phyloP scores from a whole-genome alignment of 1,284 basidiomycete genomes.

The Cystobasidiaceae sp. region DNA sequence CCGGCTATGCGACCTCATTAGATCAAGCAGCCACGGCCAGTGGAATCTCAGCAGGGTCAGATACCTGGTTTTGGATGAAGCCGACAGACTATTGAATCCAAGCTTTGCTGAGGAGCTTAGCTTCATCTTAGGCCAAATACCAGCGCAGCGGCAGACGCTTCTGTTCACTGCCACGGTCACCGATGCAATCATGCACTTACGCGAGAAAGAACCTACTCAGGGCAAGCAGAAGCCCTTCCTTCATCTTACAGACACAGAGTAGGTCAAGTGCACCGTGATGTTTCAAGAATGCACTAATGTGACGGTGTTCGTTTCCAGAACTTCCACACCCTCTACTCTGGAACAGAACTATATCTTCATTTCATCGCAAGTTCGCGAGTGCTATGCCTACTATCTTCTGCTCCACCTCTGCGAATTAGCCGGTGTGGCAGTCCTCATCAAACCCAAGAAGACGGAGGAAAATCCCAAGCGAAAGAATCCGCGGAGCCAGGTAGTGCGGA shows the following conservation, averaged over 20 bases:
- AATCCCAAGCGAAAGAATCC: conserved; percentile 16
- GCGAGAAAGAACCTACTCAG: conserved; percentile 63
- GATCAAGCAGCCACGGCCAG: conserved; percentile 64
- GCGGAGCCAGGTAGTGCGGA: conserved; percentile 37
- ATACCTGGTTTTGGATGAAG: conserved; percentile 91
- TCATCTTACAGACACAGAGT: conserved; percentile 74
- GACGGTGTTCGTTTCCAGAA: conserved; percentile 52
- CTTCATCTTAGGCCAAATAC: conserved; percentile 71
- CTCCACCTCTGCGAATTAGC: conserved; percentile 56
- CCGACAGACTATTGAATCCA: conserved; percentile 82
- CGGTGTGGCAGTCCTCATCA: conserved; percentile 34
- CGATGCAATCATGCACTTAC: conserved; percentile 74
- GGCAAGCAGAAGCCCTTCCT: conserved; percentile 86
- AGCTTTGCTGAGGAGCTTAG: conserved; percentile 85
- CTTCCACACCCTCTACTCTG: conserved; percentile 75
- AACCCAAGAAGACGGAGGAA: conserved; percentile 16
- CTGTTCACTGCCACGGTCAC: conserved; percentile 95
- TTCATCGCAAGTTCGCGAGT: conserved; percentile 89
- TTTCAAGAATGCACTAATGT: too few species aligned
- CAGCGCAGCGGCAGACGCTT: conserved; percentile 83
- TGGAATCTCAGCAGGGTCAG: conserved; percentile 81
- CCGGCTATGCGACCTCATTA: conserved; percentile 83
- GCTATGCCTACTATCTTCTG: conserved; percentile 85
- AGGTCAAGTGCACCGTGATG: too few species aligned
- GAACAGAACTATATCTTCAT: conserved; percentile 88